phyloP scores from a whole-genome alignment of 2,329 filamentous ascomycete species.

The Fusarium beomiforme region DNA sequence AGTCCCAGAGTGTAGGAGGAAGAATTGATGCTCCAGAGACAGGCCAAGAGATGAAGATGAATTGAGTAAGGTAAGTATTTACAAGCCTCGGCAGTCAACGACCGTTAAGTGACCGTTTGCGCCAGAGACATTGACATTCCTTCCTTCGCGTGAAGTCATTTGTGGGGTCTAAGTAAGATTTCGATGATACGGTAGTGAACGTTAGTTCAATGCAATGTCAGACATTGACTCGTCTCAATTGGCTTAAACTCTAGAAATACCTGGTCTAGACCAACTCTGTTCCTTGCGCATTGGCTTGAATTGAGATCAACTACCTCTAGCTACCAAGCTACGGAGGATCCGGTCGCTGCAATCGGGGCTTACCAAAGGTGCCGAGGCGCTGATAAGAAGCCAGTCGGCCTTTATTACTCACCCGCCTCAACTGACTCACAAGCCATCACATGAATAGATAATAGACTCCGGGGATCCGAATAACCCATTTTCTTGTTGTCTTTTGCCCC shows the following conservation, averaged over 20 bases:
- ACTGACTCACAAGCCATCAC: not conserved
- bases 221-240: not conserved
- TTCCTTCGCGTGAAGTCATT: not conserved
- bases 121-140: not conserved
- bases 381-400: not conserved
- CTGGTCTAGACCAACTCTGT: slow-evolving; percentile 10
- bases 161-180: slow-evolving; percentile 7
- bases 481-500: not conserved
- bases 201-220: not conserved
- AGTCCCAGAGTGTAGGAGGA: not conserved
- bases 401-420: not conserved
- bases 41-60: not conserved
- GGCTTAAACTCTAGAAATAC: not conserved
- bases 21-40: not conserved
- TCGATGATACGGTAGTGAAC: not conserved
- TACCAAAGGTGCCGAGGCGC: not conserved
- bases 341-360: not conserved
- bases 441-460: not conserved
- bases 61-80: too few relatives aligned
- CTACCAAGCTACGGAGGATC: not conserved
- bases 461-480: not conserved
- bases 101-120: not conserved
- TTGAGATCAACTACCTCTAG: not conserved
- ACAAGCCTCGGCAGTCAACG: not conserved
- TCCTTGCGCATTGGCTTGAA: not conserved